Evolutionary conservation across 1,284 basidiomycete species (phyloP).

Genomic region (Pascua sp.): DNA sequence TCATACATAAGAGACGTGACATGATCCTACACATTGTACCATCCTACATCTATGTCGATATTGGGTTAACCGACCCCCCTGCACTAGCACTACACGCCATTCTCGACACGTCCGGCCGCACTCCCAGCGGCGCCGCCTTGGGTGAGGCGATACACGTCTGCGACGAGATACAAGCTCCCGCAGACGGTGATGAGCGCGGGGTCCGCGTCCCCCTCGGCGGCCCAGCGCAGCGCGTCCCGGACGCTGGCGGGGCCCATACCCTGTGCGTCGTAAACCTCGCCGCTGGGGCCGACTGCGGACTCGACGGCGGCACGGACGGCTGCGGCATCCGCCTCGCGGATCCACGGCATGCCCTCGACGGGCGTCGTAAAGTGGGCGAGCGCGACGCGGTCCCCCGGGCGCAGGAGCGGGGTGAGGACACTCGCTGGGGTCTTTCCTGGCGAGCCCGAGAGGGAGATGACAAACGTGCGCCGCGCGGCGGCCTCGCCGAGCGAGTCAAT

Average conservation of each 20-base stretch:
- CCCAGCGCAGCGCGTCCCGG: conserved; percentile 24
- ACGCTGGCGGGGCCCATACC: conserved; percentile 21
- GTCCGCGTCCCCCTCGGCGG: conserved; percentile 33
- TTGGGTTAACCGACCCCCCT: no score
- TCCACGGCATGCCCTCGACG: conserved; percentile 89
- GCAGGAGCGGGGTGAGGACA: conserved; percentile 65
- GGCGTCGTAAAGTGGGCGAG: conserved; percentile 62
- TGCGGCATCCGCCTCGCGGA: conserved; percentile 59
- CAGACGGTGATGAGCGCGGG: conserved; percentile 64
- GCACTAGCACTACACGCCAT: neutral
- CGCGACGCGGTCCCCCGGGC: conserved; percentile 54
- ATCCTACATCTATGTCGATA: neutral
- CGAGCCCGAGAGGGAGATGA: conserved; percentile 73
- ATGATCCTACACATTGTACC: neutral
- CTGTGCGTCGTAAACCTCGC: conserved; percentile 10
- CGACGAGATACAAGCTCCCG: conserved; percentile 87
- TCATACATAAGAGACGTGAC: no score
- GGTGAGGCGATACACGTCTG: conserved; percentile 72
- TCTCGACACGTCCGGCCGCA: neutral
- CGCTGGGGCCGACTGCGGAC: conserved; percentile 24
- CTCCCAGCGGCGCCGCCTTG: neutral
- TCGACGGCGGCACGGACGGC: conserved; percentile 51
- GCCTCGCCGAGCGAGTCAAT: conserved; percentile 55
- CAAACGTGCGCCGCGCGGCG: conserved; percentile 54
- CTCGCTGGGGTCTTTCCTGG: conserved; percentile 71